Conservation (phyloP, 352 stramenopile genomes). For the Blastocystis sp. region DNA sequence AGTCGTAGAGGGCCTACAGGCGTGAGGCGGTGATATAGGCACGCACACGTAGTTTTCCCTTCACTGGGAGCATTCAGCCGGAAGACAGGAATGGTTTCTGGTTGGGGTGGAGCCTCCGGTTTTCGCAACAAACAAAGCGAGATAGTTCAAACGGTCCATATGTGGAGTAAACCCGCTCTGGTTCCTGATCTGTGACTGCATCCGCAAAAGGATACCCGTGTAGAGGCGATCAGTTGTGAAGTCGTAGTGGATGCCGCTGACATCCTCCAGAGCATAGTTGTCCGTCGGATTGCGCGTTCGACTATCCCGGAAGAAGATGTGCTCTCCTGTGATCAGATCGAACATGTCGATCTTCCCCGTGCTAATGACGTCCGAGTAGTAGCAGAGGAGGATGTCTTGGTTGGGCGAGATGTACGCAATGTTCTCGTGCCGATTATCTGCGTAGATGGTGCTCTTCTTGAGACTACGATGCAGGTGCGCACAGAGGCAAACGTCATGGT, state of each 20-base stretch:
- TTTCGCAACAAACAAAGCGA: neutral
- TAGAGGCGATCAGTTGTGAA: slow-evolving; percentile 15
- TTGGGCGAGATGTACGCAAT: slow-evolving; percentile 24
- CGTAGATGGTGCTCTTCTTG: slow-evolving; percentile 5
- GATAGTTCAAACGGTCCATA: neutral
- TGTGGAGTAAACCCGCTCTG: slow-evolving; percentile 17
- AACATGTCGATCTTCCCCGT: slow-evolving; percentile 57
- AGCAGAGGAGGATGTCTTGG: slow-evolving; percentile 54
- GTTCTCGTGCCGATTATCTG: slow-evolving; percentile 43
- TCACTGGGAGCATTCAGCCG: slow-evolving; percentile 10
- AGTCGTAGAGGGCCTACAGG: slow-evolving; percentile 23
- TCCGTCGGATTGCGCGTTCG: slow-evolving; percentile 21
- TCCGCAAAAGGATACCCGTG: neutral
- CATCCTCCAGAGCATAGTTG: slow-evolving; percentile 47
- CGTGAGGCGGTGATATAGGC: neutral
- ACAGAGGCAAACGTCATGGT: neutral
- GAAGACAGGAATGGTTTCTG: neutral
- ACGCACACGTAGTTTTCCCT: slow-evolving; percentile 20
- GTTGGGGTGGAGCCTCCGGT: neutral
- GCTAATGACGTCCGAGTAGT: slow-evolving; percentile 28
- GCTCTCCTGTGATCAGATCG: slow-evolving; percentile 34
- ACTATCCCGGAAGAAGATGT: slow-evolving; percentile 23
- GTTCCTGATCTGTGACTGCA: slow-evolving; percentile 15
- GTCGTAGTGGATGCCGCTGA: slow-evolving; percentile 34
- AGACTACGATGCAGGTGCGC: neutral